A percentile compares a stretch with the other conserved stretches of the same genome.
Conservation (phyloP, 208 protist species). For the Wallacemonas sp. region DNA sequence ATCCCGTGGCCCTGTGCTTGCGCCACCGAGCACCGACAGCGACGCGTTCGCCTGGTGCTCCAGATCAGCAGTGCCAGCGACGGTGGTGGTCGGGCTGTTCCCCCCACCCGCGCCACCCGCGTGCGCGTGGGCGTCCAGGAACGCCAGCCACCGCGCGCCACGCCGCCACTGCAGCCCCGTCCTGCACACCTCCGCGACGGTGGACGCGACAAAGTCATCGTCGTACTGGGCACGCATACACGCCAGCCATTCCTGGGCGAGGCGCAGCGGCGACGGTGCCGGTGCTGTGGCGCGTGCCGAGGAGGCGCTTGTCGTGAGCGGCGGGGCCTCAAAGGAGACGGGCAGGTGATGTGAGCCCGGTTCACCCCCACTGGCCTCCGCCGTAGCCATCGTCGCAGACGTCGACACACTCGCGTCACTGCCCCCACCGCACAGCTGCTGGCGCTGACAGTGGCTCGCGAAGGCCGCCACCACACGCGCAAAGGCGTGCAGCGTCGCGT, state of each 20-base stretch:
- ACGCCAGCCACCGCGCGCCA: conserved; percentile 55
- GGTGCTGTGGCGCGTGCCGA: no score
- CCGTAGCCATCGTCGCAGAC: no score
- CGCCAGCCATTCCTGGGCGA: conserved; percentile 60
- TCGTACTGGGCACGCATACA: conserved; percentile 43
- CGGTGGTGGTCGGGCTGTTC: not conserved
- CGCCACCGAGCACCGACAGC: no score
- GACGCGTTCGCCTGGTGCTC: no score
- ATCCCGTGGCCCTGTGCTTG: conserved; percentile 22
- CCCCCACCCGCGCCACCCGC: not conserved
- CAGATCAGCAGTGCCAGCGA: not conserved
- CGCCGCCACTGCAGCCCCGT: conserved; percentile 56
- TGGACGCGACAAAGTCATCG: conserved; percentile 16
- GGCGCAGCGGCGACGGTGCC: conserved; percentile 25
- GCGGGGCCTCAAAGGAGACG: no score
- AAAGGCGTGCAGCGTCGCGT: conserved; percentile 61
- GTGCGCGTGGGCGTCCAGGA: conserved; percentile 18
- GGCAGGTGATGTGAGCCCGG: no score
- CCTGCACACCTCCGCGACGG: conserved; percentile 39
- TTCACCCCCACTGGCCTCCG: no score
- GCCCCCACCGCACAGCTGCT: no score
- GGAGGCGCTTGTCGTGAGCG: no score
- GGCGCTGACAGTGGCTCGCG: not conserved
- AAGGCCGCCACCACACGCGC: not conserved
- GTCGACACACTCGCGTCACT: no score